Evolutionary conservation across 495 filamentous ascomycete genomes (phyloP).

Genomic region (Annulohypoxylon stygium): DNA sequence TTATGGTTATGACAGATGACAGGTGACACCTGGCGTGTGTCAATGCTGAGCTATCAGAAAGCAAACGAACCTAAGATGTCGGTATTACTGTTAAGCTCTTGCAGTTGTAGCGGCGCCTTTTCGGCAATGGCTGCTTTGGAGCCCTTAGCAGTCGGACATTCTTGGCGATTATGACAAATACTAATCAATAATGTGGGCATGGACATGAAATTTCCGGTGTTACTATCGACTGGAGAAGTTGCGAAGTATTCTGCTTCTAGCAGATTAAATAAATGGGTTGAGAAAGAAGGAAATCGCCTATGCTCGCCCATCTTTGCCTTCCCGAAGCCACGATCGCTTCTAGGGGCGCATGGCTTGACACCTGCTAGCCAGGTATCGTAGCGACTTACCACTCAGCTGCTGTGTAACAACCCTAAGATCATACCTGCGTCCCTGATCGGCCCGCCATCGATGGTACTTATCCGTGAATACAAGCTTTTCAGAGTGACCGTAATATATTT

Average conservation of each 20-base stretch:
- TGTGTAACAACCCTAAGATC: conserved; percentile 5
- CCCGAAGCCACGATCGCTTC: background rate
- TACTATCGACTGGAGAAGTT: background rate
- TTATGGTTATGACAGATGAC: conserved; percentile 1
- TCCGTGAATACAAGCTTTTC: conserved; percentile 22
- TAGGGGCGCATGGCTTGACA: background rate
- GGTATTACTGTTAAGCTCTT: conserved; percentile 22
- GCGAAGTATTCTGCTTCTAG: background rate
- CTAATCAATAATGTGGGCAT: background rate
- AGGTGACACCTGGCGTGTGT: background rate
- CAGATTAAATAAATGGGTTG: conserved; percentile 1
- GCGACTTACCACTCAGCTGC: conserved; percentile 3
- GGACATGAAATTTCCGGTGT: background rate
- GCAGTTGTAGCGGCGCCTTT: conserved; percentile 7
- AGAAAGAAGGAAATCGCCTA: background rate
- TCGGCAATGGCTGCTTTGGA: conserved; percentile 8
- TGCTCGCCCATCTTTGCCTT: background rate
- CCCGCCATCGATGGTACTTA: conserved; percentile 21
- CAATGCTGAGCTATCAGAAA: conserved; percentile 12
- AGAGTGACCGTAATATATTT: conserved; percentile 12
- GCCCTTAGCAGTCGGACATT: background rate
- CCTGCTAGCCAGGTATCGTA: background rate
- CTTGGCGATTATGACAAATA: conserved; percentile 13
- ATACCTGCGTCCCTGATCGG: conserved; percentile 6
- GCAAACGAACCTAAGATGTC: background rate